Base-by-base conservation (phyloP, 495 filamentous ascomycete genomes). In the Tuber melanosporum region DNA sequence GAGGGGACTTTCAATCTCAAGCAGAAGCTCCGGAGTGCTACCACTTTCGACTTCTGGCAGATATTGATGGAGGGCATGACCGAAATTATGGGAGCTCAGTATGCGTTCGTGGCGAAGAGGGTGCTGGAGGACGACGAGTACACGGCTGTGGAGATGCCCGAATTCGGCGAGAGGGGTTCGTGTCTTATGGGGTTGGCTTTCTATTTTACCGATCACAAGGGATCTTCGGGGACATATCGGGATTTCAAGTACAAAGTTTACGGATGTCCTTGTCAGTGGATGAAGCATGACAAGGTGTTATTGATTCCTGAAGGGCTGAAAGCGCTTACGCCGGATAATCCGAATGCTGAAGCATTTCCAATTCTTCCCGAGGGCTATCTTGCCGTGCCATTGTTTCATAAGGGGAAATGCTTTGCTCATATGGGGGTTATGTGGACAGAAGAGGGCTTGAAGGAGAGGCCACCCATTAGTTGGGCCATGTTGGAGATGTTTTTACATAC, bases 231-330 rank as follows among this genome's bases (percentile, higher is more conserved):
- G 19, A 83, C 90, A 46, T 85, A 90, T 76, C 87, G 87, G 75
- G 86, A 92, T 79, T 88, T 88, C 82, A 87, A 89, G 73, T 92
- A 92, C 84, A 87, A 90, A 79, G 89, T 90, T 47, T 91, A 89
- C 75, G 89, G 88, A 42, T 90, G 87, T 82, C 91, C 86, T 57
- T 93, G 87, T 84, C 86, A 88, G 52, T 88, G 91, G 79, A 93
- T 94, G 91, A 88, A 88, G 76, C 88, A 92, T 78, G 91, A 92
- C 83, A 90, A 92, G 82, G 90, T 92, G 26, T 92, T 92, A 81
- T 83, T 94, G 71, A 90, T 94, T 44, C 89, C 91, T 3, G 88
- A 92, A 71, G 86, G 87, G 49, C 84, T 93, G 73, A 86, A 85
- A 52, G 87, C 89, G 22, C 88, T 91, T 75, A 86, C 88, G 22